Evolutionary conservation across 2,329 filamentous ascomycete genomes (phyloP).

Genomic region (Fusarium guadeloupense): DNA sequence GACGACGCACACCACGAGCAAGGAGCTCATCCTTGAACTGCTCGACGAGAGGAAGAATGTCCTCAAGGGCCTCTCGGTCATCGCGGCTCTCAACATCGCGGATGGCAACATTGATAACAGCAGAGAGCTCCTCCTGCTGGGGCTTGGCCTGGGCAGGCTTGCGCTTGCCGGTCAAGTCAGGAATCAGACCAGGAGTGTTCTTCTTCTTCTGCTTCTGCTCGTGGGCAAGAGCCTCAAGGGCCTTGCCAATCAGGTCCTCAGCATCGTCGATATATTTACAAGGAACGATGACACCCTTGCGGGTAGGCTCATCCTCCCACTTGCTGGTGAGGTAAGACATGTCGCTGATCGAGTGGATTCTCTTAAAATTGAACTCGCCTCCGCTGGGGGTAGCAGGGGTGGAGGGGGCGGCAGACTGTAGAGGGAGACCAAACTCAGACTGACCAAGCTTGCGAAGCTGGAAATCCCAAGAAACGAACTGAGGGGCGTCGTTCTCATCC

Average conservation of each 20-base stretch:
- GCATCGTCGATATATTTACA: conserved; percentile 94
- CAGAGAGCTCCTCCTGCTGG: conserved; percentile 77
- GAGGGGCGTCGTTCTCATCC: conserved; percentile 72
- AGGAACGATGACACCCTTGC: conserved; percentile 94
- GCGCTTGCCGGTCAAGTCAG: conserved; percentile 79
- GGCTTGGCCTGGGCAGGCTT: conserved; percentile 53
- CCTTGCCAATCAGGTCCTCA: conserved; percentile 85
- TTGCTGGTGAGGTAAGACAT: conserved; percentile 87
- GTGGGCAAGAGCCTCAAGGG: conserved; percentile 81
- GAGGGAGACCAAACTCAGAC: conserved; percentile 84
- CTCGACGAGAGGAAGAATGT: conserved; percentile 79
- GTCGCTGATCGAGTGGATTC: conserved; percentile 94
- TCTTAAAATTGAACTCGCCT: conserved; percentile 71
- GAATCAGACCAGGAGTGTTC: conserved; percentile 67
- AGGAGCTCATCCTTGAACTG: conserved; percentile 86
- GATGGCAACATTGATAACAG: conserved; percentile 91
- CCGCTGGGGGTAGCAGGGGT: conserved; percentile 79
- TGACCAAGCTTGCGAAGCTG: conserved; percentile 91
- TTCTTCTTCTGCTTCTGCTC: conserved; percentile 66
- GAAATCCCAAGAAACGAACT: conserved; percentile 95
- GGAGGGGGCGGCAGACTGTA: conserved; percentile 83
- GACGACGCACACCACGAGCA: conserved; percentile 81
- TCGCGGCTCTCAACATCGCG: conserved; percentile 85
- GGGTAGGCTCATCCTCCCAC: conserved; percentile 77
- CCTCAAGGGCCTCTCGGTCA: conserved; percentile 80